Base-by-base conservation (phyloP, 2,329 filamentous ascomycete genomes). In the Pseudonectria buxi region DNA sequence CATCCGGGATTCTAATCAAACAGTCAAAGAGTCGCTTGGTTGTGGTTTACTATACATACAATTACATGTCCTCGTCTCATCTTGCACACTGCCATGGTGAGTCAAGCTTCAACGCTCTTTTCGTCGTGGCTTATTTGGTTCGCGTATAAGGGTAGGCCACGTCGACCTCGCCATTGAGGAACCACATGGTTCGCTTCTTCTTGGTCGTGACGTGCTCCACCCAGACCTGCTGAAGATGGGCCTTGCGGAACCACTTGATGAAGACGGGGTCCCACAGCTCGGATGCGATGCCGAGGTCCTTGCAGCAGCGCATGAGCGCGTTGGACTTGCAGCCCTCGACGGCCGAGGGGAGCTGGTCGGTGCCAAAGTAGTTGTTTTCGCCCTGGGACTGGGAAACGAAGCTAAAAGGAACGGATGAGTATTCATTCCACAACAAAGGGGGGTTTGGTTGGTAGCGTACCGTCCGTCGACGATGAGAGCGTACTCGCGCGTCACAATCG, bases 321-420 rank as follows among this genome's bases (percentile, higher is more conserved):
- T 98, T 98, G 44, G 88, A 95, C 65, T 95, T 95, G 73, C 88
- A 94, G 35, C 92, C 92, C 65, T 98, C 92, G 41, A 89, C 89
- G 7, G 92, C 89, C 2, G 89, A 95, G 16, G 92, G 88, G 45
- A 98, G 88, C 36, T 84, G 83, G 50, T 95, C 89, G 24, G 86
- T 76, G 50, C 76, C 78, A 66, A 96, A 98, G 65, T 94, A 98
- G 48, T 85, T 78, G 68, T 95, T 90, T 63, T 96, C 92, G 57
- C 92, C 92, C 47, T 92, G 84, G 1, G 92, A 88, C 49, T 96
- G 84, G 18, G 84, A 88, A 29, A 96, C 85, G 47, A 95, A 83
- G 44, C 90, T 95, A 54, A 15, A 14, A 10, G 15, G 6, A 25
- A 7, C 5, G 9, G 4, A 11, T 37, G 30, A 48, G 42, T 10